Evolutionary conservation across 1,139 yeast genomes (phyloP), one percentile per base, ranked within the genome.

Genomic region (Zygosaccharomyces sapae): DNA sequence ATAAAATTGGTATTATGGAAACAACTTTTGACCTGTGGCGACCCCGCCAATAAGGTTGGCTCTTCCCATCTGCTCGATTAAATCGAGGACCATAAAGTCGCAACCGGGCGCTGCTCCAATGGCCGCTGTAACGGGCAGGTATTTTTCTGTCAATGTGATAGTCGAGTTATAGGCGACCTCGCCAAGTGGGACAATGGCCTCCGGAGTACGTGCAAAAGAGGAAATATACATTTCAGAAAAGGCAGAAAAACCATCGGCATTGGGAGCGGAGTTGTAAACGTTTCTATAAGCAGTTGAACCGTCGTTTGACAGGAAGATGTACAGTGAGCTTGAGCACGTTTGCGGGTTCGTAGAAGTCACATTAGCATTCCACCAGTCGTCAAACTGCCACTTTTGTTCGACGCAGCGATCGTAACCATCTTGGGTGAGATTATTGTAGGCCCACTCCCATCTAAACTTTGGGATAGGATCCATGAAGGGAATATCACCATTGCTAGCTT

Each of bases 311-410:
- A 35, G 24, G 24, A 35, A 35, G 27, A 35, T 35, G 38, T 35
- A 35, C 20, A 35, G 38, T 19, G 38, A 35, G 38, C 24, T 35
- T 13, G 38, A 35, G 38, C 38, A 35, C 20, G 38, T 35, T 19
- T n/a, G 27, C 24, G 38, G 38, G 16, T 35, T 25, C 10, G 38
- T 35, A 35, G 38, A 19, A 20, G 38, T 35, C 13, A 35, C 38
- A 35, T 35, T 35, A 35, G 38, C 38, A 35, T 35, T 35, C 38
- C 38, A 35, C 38, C 38, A 35, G 19, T 35, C 38, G 27, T 35
- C 38, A 35, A 35, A 35, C 38, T 19, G 20, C 38, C 38, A 35
- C 27, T 35, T 35, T 35, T 35, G 38, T 8, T 35, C 38, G 24
- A 35, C 27, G 18, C 27, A 22, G 27, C 38, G 38, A n/a, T 35